phyloP scores from a whole-genome alignment of 73 alveolate genomes.

The Paramecium sonneborni region DNA sequence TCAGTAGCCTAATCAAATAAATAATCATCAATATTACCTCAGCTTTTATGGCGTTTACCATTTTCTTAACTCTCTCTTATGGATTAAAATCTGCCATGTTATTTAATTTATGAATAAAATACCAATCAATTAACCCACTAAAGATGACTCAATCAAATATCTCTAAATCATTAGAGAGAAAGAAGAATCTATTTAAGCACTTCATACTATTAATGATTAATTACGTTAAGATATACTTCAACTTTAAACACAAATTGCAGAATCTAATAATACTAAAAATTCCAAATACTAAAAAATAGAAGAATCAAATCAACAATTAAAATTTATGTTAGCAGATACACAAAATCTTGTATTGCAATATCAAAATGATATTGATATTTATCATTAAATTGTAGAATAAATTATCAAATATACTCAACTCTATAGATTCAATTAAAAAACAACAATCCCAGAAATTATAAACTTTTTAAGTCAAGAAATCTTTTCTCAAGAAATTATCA shows the following conservation, averaged over 20 bases:
- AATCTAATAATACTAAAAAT: background rate
- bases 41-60: constrained; percentile 66
- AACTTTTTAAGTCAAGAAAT: background rate
- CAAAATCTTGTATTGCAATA: background rate
- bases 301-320: background rate
- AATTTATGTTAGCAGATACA: background rate
- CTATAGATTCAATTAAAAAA: background rate
- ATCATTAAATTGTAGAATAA: background rate
- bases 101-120: background rate
- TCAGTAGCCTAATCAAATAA: constrained; percentile 39
- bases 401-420: background rate
- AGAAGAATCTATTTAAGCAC: background rate
- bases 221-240: background rate
- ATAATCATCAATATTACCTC: background rate
- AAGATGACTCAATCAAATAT: background rate
- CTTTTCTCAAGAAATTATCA: background rate
- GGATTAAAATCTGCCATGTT: constrained; percentile 68
- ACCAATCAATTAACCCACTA: background rate
- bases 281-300: background rate
- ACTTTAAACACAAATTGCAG: background rate
- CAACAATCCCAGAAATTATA: background rate
- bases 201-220: background rate
- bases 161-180: background rate
- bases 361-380: background rate
- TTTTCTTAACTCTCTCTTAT: constrained; percentile 67